phyloP scores from a whole-genome alignment of 1,139 yeast species.

The Scheffersomyces illinoinensis region DNA sequence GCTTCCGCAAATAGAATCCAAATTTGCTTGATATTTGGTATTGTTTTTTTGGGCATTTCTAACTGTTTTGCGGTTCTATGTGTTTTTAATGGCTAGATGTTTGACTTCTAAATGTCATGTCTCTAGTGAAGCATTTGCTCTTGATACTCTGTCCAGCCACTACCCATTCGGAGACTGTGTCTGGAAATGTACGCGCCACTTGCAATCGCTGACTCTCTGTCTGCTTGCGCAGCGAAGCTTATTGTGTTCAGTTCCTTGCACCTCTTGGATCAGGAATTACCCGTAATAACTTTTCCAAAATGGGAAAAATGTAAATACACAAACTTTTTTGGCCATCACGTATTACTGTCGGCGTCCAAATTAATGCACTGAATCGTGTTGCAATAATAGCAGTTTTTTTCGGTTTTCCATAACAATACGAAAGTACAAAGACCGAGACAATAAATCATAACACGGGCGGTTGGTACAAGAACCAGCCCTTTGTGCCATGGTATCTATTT shows the following conservation, averaged over 20 bases:
- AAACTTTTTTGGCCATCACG: neutral
- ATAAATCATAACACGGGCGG: neutral
- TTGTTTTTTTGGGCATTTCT: neutral
- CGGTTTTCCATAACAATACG: neutral
- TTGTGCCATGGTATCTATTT: neutral
- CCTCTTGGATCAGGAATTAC: slow-evolving; percentile 1
- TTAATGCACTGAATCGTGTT: neutral
- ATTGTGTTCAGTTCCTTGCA: neutral
- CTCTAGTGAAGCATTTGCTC: neutral
- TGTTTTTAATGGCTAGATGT: neutral
- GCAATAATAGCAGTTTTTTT: neutral
- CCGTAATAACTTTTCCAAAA: slow-evolving; percentile 2
- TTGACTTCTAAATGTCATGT: neutral
- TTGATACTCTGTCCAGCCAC: neutral
- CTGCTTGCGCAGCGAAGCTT: neutral
- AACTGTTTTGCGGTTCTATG: neutral
- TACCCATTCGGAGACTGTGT: neutral
- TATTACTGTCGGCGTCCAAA: neutral
- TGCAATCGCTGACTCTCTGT: neutral
- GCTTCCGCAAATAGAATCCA: neutral
- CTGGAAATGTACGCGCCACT: neutral
- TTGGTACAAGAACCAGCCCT: neutral
- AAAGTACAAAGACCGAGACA: neutral
- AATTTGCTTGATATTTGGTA: neutral
- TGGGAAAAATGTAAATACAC: slow-evolving; percentile 3